phyloP scores from a whole-genome alignment of 192 early-diverging fungal species.

The Coemansia asiatica region DNA sequence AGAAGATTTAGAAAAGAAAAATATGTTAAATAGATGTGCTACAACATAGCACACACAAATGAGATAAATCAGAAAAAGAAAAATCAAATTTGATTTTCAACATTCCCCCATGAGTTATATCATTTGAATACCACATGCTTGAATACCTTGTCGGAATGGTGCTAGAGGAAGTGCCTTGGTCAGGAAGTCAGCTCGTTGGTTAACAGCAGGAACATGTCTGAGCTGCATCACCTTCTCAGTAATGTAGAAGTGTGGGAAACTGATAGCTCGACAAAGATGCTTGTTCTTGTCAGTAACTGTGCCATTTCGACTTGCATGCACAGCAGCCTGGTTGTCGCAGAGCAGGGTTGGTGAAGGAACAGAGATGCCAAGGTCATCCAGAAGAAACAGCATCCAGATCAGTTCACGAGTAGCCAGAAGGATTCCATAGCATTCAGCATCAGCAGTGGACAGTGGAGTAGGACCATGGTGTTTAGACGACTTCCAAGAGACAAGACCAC shows the following conservation, averaged over 20 bases:
- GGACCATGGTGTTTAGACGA: background rate
- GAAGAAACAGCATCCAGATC: background rate
- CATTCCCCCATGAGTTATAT: too few relatives aligned
- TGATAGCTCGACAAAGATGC: background rate
- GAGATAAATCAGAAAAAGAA: too few relatives aligned
- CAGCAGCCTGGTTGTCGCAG: slow-evolving; percentile 3
- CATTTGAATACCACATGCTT: background rate
- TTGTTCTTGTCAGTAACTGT: slow-evolving; percentile 5
- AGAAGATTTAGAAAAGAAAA: too few relatives aligned
- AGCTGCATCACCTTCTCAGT: background rate
- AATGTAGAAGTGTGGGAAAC: background rate
- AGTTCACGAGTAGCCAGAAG: background rate
- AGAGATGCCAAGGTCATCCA: background rate
- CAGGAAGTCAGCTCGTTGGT: slow-evolving; percentile 1
- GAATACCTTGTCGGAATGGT: background rate
- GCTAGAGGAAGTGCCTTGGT: slow-evolving; percentile 2
- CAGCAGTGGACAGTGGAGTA: background rate
- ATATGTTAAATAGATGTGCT: too few relatives aligned
- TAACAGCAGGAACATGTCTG: background rate
- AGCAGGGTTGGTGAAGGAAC: background rate
- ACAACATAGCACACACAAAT: too few relatives aligned
- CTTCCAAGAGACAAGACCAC: slow-evolving; percentile 5
- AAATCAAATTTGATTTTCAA: too few relatives aligned
- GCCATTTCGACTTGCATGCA: background rate
- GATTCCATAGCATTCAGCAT: slow-evolving; percentile 1